A percentile compares a stretch with the other conserved stretches of the same genome.
phyloP scores from a whole-genome alignment of 2,329 filamentous ascomycete species.

The Aspergillus phoenicis region DNA sequence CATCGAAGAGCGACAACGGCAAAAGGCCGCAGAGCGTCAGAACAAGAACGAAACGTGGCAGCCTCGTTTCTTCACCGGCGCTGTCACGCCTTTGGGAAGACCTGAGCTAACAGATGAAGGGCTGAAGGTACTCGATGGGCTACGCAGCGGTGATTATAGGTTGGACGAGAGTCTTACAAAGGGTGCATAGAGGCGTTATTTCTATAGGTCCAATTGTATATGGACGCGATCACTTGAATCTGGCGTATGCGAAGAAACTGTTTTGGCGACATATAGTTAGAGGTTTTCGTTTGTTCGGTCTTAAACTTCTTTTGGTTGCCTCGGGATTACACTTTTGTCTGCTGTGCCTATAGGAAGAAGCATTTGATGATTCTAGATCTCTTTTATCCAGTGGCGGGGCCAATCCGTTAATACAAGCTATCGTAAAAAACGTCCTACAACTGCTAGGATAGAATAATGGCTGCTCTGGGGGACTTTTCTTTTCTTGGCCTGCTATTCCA shows the following conservation, averaged over 20 bases:
- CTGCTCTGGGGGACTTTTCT: background rate
- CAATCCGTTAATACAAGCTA: background rate
- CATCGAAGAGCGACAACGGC: slow-evolving; percentile 85
- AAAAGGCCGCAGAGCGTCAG: slow-evolving; percentile 80
- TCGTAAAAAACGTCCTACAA: background rate
- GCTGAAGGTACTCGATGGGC: slow-evolving; percentile 56
- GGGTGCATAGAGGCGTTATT: slow-evolving; percentile 26
- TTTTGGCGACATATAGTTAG: slow-evolving; percentile 1
- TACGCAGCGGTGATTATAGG: slow-evolving; percentile 56
- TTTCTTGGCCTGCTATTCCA: too few species aligned
- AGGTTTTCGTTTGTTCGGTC: background rate
- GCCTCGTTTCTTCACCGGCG: slow-evolving; percentile 81
- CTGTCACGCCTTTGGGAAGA: slow-evolving; percentile 61
- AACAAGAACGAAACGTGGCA: slow-evolving; percentile 70
- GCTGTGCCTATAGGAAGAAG: background rate
- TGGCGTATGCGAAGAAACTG: background rate
- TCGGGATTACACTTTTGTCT: background rate
- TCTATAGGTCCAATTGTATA: slow-evolving; percentile 12
- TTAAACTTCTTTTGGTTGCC: background rate
- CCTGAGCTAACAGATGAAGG: slow-evolving; percentile 67
- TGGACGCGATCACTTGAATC: background rate
- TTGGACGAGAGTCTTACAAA: slow-evolving; percentile 46
- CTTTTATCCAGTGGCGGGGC: background rate
- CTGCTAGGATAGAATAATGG: background rate
- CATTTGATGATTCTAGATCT: background rate